These are phyloP conservation scores for Rutidosis leptorrhynchoides DNA, from an alignment of 129 eudicot species.

Conservation along the genomic window DNA sequence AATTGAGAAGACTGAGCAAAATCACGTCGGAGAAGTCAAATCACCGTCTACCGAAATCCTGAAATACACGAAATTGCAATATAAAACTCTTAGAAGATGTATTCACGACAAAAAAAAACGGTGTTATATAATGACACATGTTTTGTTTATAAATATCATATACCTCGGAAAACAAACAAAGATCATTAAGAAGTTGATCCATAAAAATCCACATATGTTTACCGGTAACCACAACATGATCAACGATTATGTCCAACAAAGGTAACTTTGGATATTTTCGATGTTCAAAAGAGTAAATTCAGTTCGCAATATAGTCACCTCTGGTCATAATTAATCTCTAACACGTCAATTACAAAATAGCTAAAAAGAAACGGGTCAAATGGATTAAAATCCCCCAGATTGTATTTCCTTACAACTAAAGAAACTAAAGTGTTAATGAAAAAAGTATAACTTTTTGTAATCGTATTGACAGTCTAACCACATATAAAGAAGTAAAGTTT, in stretches of 20 bases:
- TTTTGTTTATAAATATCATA: too few relatives aligned
- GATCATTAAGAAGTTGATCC: slow-evolving; percentile 43
- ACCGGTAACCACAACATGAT: slow-evolving; percentile 73
- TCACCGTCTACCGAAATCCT: slow-evolving; percentile 75
- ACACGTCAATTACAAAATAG: neutral
- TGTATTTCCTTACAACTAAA: neutral
- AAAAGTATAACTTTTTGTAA: too few relatives aligned
- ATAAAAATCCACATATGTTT: slow-evolving; percentile 77
- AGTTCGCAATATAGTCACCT: too few relatives aligned
- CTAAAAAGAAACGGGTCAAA: neutral
- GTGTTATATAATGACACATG: neutral
- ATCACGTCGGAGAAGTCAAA: too few relatives aligned
- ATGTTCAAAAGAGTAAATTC: neutral
- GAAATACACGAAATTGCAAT: slow-evolving; percentile 22
- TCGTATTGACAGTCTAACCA: too few relatives aligned
- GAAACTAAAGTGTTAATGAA: too few relatives aligned
- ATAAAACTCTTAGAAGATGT: neutral
- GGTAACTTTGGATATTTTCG: slow-evolving; percentile 1
- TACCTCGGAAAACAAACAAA: slow-evolving; percentile 61
- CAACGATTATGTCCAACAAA: slow-evolving; percentile 57
- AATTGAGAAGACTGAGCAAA: too few relatives aligned
- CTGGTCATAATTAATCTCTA: neutral
- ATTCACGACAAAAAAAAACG: neutral
- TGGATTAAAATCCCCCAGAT: neutral
- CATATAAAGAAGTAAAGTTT: neutral